Base-by-base conservation (phyloP, 2,329 filamentous ascomycete genomes). In the Penicillium sp. region DNA sequence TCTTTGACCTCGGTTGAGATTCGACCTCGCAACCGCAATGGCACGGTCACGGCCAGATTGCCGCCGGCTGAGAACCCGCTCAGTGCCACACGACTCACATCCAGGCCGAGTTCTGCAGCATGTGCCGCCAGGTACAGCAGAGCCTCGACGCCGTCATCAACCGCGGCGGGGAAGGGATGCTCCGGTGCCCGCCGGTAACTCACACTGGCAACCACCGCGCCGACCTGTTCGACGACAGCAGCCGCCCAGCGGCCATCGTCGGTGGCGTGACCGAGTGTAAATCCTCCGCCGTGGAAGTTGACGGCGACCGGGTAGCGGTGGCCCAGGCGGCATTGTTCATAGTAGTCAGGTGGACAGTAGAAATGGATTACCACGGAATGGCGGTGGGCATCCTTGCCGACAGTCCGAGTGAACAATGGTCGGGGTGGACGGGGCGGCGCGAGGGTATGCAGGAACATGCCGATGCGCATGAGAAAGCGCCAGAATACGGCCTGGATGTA, bases 361-460 rank as follows among this genome's bases (percentile, higher is more conserved):
- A 89, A 89, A 61, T 85, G 81, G 2, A 90, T 79, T 24, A 78
- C 75, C 60, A 89, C 83, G 77, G 80, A 19, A 79, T 83, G 58
- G 83, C 75, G 73, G 76, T 80, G 42, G 78, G 82, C 55, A 81
- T 75, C 62, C 79, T 84, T 60, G 82, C 83, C 28, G 35, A 91
- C 83, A 19, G 80, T 80, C 49, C 82, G 83, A 51, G 81, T 81
- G 76, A 91, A 91, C 33, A 82, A 77, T 2, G 88, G 88, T 35
- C 78, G 79, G 1, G 87, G 86, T 6, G 89, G 87, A 54, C 84
- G 81, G 7, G 88, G 88, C 45, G 82, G 78, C 0, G 88, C 85
- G 62, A 88, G 77, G 58, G 83, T 84, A 73, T 92, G 89, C 42
- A 91, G 78, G 62, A 84, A 80, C 88, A 91, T 91, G 71, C 88